Percentiles rank a stretch among this genome's conserved stretches.
phyloP scores from a whole-genome alignment of 306 rosid genomes.

The Cucurbita pepo region DNA sequence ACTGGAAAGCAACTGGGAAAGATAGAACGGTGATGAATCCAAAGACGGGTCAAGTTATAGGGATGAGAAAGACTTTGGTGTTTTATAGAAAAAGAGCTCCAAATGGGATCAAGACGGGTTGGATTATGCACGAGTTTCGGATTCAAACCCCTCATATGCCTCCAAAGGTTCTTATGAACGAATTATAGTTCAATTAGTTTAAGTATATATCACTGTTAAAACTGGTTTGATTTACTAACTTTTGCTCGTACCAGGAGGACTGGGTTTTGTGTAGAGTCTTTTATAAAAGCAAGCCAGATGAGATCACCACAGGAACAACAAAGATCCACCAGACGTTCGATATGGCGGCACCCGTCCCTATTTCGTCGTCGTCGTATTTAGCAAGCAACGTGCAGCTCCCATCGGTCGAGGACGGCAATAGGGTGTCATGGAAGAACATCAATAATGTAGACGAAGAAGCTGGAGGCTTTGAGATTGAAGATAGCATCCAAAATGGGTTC shows the following conservation, averaged over 20 bases:
- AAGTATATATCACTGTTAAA: too few relatives aligned
- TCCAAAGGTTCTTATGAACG: conserved; percentile 24
- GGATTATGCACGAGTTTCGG: conserved; percentile 68
- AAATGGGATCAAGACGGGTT: conserved; percentile 21
- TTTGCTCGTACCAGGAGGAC: conserved; percentile 32
- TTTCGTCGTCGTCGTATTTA: background rate
- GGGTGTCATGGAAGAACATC: background rate
- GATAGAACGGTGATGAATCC: conserved; percentile 41
- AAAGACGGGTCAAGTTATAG: conserved; percentile 20
- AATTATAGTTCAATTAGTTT: too few relatives aligned
- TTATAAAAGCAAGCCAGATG: conserved; percentile 23
- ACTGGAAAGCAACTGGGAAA: conserved; percentile 67
- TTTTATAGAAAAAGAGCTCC: conserved; percentile 33
- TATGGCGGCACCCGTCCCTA: background rate
- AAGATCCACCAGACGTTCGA: conserved; percentile 15
- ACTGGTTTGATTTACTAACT: background rate
- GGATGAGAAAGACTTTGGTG: conserved; percentile 57
- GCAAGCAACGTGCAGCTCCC: background rate
- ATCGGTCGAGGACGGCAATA: background rate
- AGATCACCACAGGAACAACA: conserved; percentile 12
- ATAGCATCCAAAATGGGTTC: background rate
- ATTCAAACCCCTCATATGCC: conserved; percentile 57
- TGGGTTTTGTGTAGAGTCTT: conserved; percentile 59
- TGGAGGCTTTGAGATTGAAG: background rate
- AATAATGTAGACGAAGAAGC: background rate